Evolutionary conservation across 805 yeast species (phyloP).

Genomic region (Cyberlindnera euphorbiiphila): DNA sequence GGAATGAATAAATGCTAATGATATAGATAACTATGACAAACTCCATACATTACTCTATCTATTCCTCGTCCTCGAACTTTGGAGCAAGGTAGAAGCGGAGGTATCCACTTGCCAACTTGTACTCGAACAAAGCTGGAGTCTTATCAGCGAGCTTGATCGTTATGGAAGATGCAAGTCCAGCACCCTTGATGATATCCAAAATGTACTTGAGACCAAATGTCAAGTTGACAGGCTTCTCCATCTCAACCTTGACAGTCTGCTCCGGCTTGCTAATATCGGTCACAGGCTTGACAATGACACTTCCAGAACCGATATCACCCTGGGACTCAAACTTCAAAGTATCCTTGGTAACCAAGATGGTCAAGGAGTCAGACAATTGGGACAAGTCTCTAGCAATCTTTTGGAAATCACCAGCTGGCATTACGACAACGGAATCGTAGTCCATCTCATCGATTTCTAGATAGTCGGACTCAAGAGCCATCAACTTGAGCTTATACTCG

Average conservation of each 20-base stretch:
- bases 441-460: conserved; percentile 92
- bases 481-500: conserved; percentile 85
- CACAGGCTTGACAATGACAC: conserved; percentile 79
- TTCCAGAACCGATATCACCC: conserved; percentile 90
- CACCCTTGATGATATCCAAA: conserved; percentile 87
- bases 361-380: conserved; percentile 82
- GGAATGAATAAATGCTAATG: no score
- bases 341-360: conserved; percentile 84
- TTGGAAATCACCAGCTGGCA: conserved; percentile 88
- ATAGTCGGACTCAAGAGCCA: conserved; percentile 96
- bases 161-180: conserved; percentile 70
- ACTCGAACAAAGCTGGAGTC: conserved; percentile 93
- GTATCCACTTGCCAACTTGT: conserved; percentile 86
- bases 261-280: conserved; percentile 80
- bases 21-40: conserved; percentile 9
- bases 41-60: not conserved
- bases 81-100: conserved; percentile 96
- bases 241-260: conserved; percentile 66
- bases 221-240: conserved; percentile 82
- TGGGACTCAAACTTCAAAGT: conserved; percentile 85
- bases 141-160: conserved; percentile 85
- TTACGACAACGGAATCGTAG: conserved; percentile 76
- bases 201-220: conserved; percentile 91
- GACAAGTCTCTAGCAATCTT: conserved; percentile 85
- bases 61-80: conserved; percentile 88